Evolutionary conservation across 208 protist genomes (phyloP).

Genomic region (Jaenimonas drosophilae): DNA sequence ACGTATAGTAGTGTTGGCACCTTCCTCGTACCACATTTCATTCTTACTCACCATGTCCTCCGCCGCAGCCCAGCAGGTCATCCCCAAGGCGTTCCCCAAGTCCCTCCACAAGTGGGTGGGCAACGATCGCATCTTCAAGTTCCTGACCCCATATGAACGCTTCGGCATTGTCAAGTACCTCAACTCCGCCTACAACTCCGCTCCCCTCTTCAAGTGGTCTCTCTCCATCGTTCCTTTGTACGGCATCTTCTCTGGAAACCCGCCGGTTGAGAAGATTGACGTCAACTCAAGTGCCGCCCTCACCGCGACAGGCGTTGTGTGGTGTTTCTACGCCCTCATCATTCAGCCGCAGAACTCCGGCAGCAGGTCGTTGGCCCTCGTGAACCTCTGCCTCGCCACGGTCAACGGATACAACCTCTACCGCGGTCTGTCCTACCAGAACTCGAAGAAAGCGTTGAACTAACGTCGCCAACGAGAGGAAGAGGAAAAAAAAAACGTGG

Average conservation of each 20-base stretch:
- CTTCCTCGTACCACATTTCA: background rate
- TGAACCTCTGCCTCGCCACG: slow-evolving; percentile 74
- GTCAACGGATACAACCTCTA: slow-evolving; percentile 86
- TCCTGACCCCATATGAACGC: slow-evolving; percentile 63
- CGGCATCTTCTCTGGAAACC: slow-evolving; percentile 69
- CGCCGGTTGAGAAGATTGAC: slow-evolving; percentile 81
- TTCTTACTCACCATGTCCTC: slow-evolving; percentile 24
- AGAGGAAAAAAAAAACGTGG: slow-evolving; percentile 2
- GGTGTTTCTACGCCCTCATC: slow-evolving; percentile 80
- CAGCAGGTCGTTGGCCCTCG: slow-evolving; percentile 65
- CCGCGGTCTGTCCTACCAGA: slow-evolving; percentile 40
- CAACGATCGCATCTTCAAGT: slow-evolving; percentile 59
- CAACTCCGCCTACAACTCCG: slow-evolving; percentile 81
- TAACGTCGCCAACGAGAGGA: background rate
- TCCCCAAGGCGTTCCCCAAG: slow-evolving; percentile 74
- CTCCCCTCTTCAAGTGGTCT: slow-evolving; percentile 83
- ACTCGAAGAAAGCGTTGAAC: slow-evolving; percentile 5
- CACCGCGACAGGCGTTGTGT: slow-evolving; percentile 61
- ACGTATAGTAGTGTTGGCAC: background rate
- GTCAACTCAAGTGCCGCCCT: slow-evolving; percentile 82
- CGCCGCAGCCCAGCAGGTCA: slow-evolving; percentile 30
- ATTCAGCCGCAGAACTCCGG: slow-evolving; percentile 87
- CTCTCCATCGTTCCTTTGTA: slow-evolving; percentile 82
- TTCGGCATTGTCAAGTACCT: slow-evolving; percentile 58
- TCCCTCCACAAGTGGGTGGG: slow-evolving; percentile 69